These are phyloP conservation scores for Fraxinus sp. DNA, from an alignment of 305 asterid species.

Conservation along the genomic window DNA sequence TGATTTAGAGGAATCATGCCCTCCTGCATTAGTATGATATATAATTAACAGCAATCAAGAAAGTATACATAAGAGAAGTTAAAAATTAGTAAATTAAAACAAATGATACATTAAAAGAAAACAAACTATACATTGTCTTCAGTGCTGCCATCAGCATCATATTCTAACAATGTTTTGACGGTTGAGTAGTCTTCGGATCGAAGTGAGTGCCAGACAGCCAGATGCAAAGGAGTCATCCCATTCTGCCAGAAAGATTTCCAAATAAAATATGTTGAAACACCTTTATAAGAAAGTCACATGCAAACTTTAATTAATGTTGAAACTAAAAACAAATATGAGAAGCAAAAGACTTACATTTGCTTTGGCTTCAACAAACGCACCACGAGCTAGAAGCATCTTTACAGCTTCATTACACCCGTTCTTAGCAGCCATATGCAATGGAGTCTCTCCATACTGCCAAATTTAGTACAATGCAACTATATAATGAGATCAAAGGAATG, in stretches of 20 bases:
- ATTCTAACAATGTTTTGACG: constrained; percentile 74
- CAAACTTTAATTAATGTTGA: neutral
- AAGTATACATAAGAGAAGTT: neutral
- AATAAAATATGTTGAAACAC: constrained; percentile 20
- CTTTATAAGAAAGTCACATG: constrained; percentile 15
- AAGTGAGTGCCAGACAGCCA: constrained; percentile 96
- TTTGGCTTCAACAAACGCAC: constrained; percentile 81
- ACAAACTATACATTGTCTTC: constrained; percentile 61
- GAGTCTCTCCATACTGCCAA: constrained; percentile 91
- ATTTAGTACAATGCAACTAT: constrained; percentile 14
- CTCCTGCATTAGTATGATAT: constrained; percentile 57
- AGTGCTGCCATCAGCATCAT: constrained; percentile 78
- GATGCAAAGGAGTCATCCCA: constrained; percentile 97
- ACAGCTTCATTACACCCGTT: constrained; percentile 90
- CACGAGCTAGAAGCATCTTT: constrained; percentile 75
- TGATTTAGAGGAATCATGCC: constrained; percentile 80
- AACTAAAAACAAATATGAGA: constrained; percentile 12
- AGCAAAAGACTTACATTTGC: constrained; percentile 63
- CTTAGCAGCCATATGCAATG: constrained; percentile 97
- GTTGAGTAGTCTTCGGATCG: constrained; percentile 70
- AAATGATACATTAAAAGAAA: constrained; percentile 37
- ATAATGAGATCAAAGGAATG: constrained; percentile 15
- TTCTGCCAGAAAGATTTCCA: constrained; percentile 51
- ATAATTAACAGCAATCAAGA: constrained; percentile 34
- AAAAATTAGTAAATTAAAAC: constrained; percentile 5